Percentiles rank a stretch among this genome's conserved stretches.
phyloP scores from a whole-genome alignment of 2,329 filamentous ascomycete species.

The Metarhizium guizhouense region DNA sequence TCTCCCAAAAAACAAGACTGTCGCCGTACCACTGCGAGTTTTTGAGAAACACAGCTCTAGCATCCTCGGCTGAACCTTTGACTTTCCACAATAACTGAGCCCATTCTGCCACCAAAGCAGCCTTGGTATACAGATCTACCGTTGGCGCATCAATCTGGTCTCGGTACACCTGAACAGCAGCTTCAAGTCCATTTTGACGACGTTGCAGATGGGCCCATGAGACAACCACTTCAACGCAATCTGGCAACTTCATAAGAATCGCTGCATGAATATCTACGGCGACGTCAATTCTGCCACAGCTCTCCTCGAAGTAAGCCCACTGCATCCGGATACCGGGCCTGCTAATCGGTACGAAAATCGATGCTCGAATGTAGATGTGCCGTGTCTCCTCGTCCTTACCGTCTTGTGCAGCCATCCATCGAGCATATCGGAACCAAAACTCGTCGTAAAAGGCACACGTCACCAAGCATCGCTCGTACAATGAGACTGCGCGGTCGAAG shows the following conservation, averaged over 20 bases:
- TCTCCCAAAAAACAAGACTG: conserved; percentile 82
- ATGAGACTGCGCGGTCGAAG: conserved; percentile 62
- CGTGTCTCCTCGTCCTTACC: conserved; percentile 83
- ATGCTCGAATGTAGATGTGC: conserved; percentile 83
- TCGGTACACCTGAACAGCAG: conserved; percentile 77
- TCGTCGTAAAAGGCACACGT: conserved; percentile 94
- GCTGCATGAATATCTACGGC: conserved; percentile 79
- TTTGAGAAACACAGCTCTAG: conserved; percentile 72
- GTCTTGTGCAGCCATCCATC: conserved; percentile 81
- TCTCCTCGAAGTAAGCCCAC: conserved; percentile 93
- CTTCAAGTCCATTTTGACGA: conserved; percentile 73
- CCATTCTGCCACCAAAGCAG: conserved; percentile 81
- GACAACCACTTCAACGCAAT: conserved; percentile 78
- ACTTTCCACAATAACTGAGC: conserved; percentile 80
- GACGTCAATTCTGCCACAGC: conserved; percentile 63
- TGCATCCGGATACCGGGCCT: conserved; percentile 76
- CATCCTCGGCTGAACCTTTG: conserved; percentile 71
- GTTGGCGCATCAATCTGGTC: conserved; percentile 65
- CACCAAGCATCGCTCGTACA: conserved; percentile 91
- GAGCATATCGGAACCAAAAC: conserved; percentile 94
- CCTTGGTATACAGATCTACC: conserved; percentile 72
- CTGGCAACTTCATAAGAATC: conserved; percentile 66
- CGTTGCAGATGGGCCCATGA: conserved; percentile 82
- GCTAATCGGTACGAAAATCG: conserved; percentile 83
- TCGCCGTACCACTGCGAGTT: conserved; percentile 79